Conservation (phyloP, 805 yeast species). For the Saccharomyces eubayanus region DNA sequence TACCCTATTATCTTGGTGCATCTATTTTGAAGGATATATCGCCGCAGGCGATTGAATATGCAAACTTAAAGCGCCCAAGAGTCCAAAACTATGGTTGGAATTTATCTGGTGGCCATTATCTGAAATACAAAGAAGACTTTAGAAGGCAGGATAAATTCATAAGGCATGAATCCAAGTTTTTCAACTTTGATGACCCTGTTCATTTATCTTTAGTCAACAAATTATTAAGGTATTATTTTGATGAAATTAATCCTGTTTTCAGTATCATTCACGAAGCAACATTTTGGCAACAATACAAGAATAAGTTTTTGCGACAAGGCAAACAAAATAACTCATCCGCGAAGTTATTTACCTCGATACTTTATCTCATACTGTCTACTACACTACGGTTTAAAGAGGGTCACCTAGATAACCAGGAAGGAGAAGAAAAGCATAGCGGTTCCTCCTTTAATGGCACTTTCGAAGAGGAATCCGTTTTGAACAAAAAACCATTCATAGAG, state of each 20-base stretch:
- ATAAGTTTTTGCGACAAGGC: slow-evolving; percentile 19
- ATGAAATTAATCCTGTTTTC: slow-evolving; percentile 44
- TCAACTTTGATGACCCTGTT: slow-evolving; percentile 13
- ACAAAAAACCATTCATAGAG: slow-evolving; percentile 26
- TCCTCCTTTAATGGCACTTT: background rate
- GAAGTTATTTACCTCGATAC: slow-evolving; percentile 44
- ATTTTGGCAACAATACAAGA: slow-evolving; percentile 42
- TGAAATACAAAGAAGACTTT: slow-evolving; percentile 33
- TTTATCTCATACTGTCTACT: slow-evolving; percentile 41
- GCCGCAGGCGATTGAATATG: slow-evolving; percentile 26
- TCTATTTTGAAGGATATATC: slow-evolving; percentile 30
- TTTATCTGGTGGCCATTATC: slow-evolving; percentile 48
- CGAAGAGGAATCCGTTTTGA: slow-evolving; percentile 11
- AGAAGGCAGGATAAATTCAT: background rate
- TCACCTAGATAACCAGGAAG: background rate
- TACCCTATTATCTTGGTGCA: slow-evolving; percentile 35
- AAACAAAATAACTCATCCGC: slow-evolving; percentile 28
- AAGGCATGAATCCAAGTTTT: slow-evolving; percentile 11
- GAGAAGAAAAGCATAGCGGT: background rate
- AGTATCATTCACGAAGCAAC: slow-evolving; percentile 46
- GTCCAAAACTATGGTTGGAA: slow-evolving; percentile 62
- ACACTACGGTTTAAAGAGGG: slow-evolving; percentile 46
- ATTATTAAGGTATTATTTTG: slow-evolving; percentile 33
- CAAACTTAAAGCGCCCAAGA: slow-evolving; percentile 40
- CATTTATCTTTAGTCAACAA: slow-evolving; percentile 27